Conservation (phyloP, 2,329 filamentous ascomycete species). For the Aspergillus sp. region DNA sequence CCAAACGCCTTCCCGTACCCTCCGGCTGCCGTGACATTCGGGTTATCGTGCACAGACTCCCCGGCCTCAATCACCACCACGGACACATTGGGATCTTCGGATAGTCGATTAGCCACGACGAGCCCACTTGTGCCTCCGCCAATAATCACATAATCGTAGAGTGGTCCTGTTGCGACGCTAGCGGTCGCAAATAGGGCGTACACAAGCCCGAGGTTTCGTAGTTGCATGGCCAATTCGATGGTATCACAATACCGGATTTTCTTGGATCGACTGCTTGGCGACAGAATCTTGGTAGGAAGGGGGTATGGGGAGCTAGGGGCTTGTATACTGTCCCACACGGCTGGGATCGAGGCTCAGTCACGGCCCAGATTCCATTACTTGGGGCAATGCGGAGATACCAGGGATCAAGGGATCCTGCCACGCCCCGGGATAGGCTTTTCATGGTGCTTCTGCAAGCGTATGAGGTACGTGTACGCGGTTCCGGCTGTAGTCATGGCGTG, state of each 20-base stretch:
- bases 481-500: too few relatives aligned
- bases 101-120: constrained; percentile 28
- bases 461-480: too few relatives aligned
- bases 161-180: not conserved
- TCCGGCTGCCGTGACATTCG: constrained; percentile 18
- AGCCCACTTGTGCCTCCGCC: constrained; percentile 31
- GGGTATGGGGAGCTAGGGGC: not conserved
- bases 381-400: too few relatives aligned
- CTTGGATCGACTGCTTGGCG: too few relatives aligned
- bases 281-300: too few relatives aligned
- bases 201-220: not conserved
- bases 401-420: too few relatives aligned
- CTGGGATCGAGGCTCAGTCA: too few relatives aligned
- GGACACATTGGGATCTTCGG: constrained; percentile 20
- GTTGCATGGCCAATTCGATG: not conserved
- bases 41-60: constrained; percentile 22
- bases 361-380: too few relatives aligned
- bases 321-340: not conserved
- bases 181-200: not conserved
- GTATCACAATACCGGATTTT: too few relatives aligned
- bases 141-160: constrained; percentile 29
- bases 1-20: constrained; percentile 22
- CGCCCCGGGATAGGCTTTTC: too few relatives aligned
- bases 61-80: constrained; percentile 29
- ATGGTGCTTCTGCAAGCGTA: too few relatives aligned